Evolutionary conservation across 2,329 filamentous ascomycete species (phyloP).

Genomic region (Bipolaris victoriae): DNA sequence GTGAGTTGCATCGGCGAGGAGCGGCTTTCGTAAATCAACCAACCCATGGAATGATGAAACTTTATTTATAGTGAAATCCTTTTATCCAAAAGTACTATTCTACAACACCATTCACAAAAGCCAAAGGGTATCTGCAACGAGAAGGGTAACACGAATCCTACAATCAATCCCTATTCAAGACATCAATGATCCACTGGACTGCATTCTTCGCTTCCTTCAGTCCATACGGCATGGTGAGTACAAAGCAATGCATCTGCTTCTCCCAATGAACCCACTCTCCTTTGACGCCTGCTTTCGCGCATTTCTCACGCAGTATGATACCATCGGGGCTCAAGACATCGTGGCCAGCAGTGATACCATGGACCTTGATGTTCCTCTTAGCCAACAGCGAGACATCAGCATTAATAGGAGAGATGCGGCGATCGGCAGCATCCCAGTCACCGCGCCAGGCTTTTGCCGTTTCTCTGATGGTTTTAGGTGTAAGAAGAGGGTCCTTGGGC

Average conservation of each 20-base stretch:
- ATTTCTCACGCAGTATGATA: constrained; percentile 56
- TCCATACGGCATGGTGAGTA: constrained; percentile 57
- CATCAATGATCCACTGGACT: constrained; percentile 55
- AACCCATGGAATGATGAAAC: no score
- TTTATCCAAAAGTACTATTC: no score
- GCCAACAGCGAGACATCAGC: constrained; percentile 51
- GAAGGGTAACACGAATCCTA: no score
- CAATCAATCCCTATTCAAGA: constrained; percentile 36
- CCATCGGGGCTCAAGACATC: constrained; percentile 63
- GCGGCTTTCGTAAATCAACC: no score
- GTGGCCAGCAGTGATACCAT: constrained; percentile 60
- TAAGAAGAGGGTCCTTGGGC: constrained; percentile 56
- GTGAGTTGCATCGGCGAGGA: no score
- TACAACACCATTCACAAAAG: no score
- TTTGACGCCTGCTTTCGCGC: constrained; percentile 49
- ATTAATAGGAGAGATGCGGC: constrained; percentile 57
- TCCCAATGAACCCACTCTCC: constrained; percentile 66
- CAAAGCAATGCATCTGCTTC: constrained; percentile 66
- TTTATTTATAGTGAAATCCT: no score
- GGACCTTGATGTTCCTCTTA: constrained; percentile 53
- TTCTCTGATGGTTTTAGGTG: constrained; percentile 49
- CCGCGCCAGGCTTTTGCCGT: constrained; percentile 53
- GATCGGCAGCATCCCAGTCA: constrained; percentile 52
- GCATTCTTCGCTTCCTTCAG: constrained; percentile 56
- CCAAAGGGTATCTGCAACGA: no score